Evolutionary conservation across 2,329 filamentous ascomycete species (phyloP), one percentile per base, ranked within the genome.

Genomic region (Trichoderma arundinaceum): DNA sequence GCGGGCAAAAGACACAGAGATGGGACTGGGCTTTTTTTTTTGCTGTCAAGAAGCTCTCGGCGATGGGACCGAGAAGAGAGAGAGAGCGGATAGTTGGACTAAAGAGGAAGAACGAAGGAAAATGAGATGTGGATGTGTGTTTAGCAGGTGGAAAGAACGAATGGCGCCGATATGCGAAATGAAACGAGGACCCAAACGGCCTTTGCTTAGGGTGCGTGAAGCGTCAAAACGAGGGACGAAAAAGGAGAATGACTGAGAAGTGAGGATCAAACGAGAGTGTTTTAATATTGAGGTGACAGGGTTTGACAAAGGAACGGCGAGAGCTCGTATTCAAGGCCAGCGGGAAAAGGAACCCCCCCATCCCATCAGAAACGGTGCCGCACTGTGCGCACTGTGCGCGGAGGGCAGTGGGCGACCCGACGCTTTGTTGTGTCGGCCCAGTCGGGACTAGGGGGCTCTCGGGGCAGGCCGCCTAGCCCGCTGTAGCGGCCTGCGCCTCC

Each of bases 221-320:
- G 49, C 59, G 49, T 53, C 59, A 53, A 53, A 39, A 67, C 53
- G 41, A 57, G 58, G 22, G 58, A 49, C 59, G 38, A 66, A 64
- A 33, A 54, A 64, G 51, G 60, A 65, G 64, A 46, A 60, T 48
- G 65, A 41, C 53, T 48, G 51, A 35, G 39, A 63, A 46, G 63
- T 59, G 54, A 59, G 56, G 63, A 65, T 65, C 53, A 38, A 59
- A 60, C 46, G 53, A 64, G 61, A 64, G 64, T 66, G 19, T 61
- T 66, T 61, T 66, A 62, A 62, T 62, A 60, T 60, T 49, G 64
- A 61, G 64, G 48, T 44, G 63, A 53, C 56, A 61, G 64, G 64
- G 64, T 66, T 54, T 54, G 57, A 41, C 64, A 61, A 65, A 48
- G 62, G 53, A 58, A 58, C 46, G 51, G 61, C 61, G 41, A 64